Evolutionary conservation across 2,329 filamentous ascomycete genomes (phyloP), one percentile per base, ranked within the genome.

Genomic region (Chrysoporthe austroafricana): DNA sequence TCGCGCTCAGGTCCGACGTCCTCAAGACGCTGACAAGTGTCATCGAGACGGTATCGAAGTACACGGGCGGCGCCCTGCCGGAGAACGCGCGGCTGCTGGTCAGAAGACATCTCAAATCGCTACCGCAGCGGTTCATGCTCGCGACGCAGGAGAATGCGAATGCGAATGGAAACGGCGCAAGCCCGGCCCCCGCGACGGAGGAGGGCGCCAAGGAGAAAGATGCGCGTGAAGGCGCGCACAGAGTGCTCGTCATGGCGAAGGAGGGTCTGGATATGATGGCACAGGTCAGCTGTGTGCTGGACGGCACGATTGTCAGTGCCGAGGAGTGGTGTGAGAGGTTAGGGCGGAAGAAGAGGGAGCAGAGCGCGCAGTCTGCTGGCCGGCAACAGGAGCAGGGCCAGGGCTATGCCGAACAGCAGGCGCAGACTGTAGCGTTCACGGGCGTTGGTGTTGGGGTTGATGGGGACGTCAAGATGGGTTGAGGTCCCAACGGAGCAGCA

Each of bases 221-320:
- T 58, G 78, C 82, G 14, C 79, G 80, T 1, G 85, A 89, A 36
- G 84, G 84, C 63, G 94, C 93, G 0, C 90, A 94, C 72, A 86
- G 91, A 52, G 94, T 96, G 66, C 81, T 98, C 14, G 88, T 96
- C 1, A 88, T 98, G 63, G 95, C 95, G 7, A 91, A 91, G 74
- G 95, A 98, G 77, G 93, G 94, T 0, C 83, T 98, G 16, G 94
- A 97, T 73, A 97, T 98, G 91, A 94, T 98, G 85, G 87, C 89
- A 0, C 94, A 97, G 77, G 93, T 99, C 62, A 96, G 90, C 52
- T 89, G 90, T 5, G 92, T 97, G 1, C 86, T 98, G 9, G 92
- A 96, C 72, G 91, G 93, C 64, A 98, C 96, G 0, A 91, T 98
- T 64, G 87, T 92, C 66, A 96, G 92, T 73, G 96, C 96, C 0